Percentiles rank a stretch among this genome's conserved stretches.
Conservation (phyloP, 352 stramenopile species). For the Phytophthora lateralis region DNA sequence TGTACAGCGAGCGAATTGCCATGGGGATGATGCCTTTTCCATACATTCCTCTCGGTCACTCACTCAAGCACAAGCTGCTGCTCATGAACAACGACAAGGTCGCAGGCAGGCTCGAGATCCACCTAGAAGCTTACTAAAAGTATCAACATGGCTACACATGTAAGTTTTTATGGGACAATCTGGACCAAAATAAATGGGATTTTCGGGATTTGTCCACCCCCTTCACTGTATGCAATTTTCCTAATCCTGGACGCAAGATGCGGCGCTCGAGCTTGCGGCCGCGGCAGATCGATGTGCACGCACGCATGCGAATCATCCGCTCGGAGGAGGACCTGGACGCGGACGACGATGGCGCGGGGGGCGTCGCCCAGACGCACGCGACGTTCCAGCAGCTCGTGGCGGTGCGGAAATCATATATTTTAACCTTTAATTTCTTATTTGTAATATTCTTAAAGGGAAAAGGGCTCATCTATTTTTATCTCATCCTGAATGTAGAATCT, state of each 20-base stretch:
- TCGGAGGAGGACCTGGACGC: constrained; percentile 79
- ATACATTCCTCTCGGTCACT: constrained; percentile 20
- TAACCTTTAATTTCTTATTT: constrained; percentile 12
- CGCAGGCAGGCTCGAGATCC: constrained; percentile 29
- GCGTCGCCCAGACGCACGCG: constrained; percentile 39
- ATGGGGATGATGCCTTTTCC: constrained; percentile 36
- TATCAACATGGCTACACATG: constrained; percentile 22
- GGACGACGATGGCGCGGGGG: constrained; percentile 58
- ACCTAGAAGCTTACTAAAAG: constrained; percentile 29
- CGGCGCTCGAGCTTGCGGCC: constrained; percentile 84
- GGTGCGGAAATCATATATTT: constrained; percentile 36
- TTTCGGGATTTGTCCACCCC: constrained; percentile 6
- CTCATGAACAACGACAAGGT: constrained; percentile 31
- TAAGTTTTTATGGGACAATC: background rate
- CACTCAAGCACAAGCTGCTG: constrained; percentile 27
- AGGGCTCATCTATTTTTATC: constrained; percentile 9
- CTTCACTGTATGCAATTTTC: constrained; percentile 20
- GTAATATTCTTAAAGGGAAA: background rate
- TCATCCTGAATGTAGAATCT: constrained; percentile 46
- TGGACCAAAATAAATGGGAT: background rate
- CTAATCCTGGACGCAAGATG: constrained; percentile 35
- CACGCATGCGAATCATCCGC: constrained; percentile 84
- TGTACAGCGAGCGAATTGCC: constrained; percentile 28
- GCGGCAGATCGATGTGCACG: constrained; percentile 89
- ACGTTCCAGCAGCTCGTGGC: constrained; percentile 80